These are phyloP conservation scores for Didymella pinodella DNA, from an alignment of 2,329 filamentous ascomycete species.

Conservation along the genomic window DNA sequence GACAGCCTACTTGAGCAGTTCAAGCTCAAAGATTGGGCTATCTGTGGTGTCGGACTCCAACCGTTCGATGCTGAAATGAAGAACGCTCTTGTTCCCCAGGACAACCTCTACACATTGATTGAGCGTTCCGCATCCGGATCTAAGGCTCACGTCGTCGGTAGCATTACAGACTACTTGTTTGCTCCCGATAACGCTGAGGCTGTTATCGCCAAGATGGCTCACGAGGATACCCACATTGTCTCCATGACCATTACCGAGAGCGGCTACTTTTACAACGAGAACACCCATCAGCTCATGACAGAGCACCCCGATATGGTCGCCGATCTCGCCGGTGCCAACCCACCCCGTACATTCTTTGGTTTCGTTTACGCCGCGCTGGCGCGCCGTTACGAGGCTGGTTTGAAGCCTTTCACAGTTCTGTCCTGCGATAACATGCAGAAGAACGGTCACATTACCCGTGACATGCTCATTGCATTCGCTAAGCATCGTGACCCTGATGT, in stretches of 20 bases:
- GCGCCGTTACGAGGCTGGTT: conserved; percentile 35
- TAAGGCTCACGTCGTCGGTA: conserved; percentile 36
- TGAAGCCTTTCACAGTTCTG: conserved; percentile 41
- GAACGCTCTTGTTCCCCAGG: conserved; percentile 35
- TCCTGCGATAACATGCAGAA: conserved; percentile 46
- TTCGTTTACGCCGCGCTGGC: conserved; percentile 38
- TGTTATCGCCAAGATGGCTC: conserved; percentile 42
- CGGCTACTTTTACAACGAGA: conserved; percentile 43
- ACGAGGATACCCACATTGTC: conserved; percentile 41
- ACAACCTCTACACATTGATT: conserved; percentile 41
- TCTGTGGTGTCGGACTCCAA: conserved; percentile 41
- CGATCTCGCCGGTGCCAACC: conserved; percentile 32
- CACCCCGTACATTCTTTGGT: conserved; percentile 40
- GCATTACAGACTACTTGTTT: conserved; percentile 42
- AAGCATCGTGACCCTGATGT: conserved; percentile 35
- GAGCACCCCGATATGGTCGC: conserved; percentile 40
- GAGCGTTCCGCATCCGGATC: conserved; percentile 36
- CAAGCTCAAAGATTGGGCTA: conserved; percentile 38
- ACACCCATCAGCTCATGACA: conserved; percentile 37
- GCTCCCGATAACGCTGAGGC: conserved; percentile 40
- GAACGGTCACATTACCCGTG: conserved; percentile 40
- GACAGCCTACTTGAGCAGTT: conserved; percentile 40
- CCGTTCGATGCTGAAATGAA: conserved; percentile 39
- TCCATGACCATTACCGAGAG: conserved; percentile 44
- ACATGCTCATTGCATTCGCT: conserved; percentile 38